These are phyloP conservation scores for Penicillium subrubescens DNA, from an alignment of 495 filamentous ascomycete species.

Conservation along the genomic window DNA sequence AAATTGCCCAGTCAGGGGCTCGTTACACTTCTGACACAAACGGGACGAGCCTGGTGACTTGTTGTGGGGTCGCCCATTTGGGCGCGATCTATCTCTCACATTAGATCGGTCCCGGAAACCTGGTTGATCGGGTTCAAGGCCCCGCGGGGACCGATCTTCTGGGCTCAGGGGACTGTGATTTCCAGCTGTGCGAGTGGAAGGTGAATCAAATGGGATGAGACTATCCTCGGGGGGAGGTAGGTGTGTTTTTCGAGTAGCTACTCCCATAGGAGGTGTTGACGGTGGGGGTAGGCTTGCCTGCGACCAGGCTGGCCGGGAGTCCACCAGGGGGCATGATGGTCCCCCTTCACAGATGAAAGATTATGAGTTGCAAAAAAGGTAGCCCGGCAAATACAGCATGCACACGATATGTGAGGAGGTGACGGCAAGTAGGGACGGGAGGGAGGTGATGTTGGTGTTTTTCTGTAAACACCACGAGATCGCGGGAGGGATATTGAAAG, in stretches of 20 bases:
- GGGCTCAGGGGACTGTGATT: constrained; percentile 35
- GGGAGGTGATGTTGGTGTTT: neutral
- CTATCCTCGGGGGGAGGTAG: constrained; percentile 51
- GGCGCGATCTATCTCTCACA: constrained; percentile 47
- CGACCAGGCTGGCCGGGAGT: constrained; percentile 51
- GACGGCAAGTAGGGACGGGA: neutral
- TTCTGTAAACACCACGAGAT: neutral
- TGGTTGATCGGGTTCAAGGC: constrained; percentile 40
- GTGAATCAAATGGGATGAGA: constrained; percentile 47
- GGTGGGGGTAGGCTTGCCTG: constrained; percentile 47
- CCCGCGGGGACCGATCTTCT: constrained; percentile 38
- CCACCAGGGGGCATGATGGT: constrained; percentile 49
- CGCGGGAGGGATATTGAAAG: neutral
- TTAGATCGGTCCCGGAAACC: constrained; percentile 41
- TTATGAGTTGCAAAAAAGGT: constrained; percentile 14
- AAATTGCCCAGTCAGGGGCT: constrained; percentile 88
- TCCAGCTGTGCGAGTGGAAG: constrained; percentile 36
- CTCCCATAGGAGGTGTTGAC: constrained; percentile 44
- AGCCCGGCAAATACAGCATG: constrained; percentile 10
- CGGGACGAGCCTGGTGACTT: constrained; percentile 51
- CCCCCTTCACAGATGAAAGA: constrained; percentile 30
- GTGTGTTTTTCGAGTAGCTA: constrained; percentile 44
- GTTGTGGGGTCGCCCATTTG: constrained; percentile 44
- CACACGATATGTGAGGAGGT: constrained; percentile 3
- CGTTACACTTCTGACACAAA: constrained; percentile 85